Percentiles rank a stretch among this genome's conserved stretches.
These are phyloP conservation scores for Psilocybe mexicana DNA, from an alignment of 1,284 basidiomycete genomes.

Conservation along the genomic window DNA sequence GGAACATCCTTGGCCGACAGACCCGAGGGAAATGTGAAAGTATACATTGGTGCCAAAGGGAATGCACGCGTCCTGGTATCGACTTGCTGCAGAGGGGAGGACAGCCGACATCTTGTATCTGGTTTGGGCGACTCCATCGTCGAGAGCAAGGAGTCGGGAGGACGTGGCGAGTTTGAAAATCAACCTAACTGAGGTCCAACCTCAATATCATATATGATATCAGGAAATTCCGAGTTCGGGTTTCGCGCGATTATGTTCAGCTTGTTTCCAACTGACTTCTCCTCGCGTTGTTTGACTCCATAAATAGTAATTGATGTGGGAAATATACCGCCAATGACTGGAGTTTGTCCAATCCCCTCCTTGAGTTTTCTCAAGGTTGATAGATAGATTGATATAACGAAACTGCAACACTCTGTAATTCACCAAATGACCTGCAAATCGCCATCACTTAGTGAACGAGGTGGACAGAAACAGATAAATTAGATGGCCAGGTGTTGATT, in stretches of 20 bases:
- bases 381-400: neutral
- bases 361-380: neutral
- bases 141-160: neutral
- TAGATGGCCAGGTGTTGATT: too few relatives aligned
- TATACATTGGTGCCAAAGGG: neutral
- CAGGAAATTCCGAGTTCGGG: neutral
- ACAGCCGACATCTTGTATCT: neutral
- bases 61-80: neutral
- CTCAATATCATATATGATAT: neutral
- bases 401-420: neutral
- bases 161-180: neutral
- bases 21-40: neutral
- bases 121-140: neutral
- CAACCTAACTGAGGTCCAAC: neutral
- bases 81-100: neutral
- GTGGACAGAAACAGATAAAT: too few relatives aligned
- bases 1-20: neutral
- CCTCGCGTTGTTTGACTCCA: neutral
- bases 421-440: neutral
- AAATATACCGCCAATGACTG: neutral
- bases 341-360: neutral
- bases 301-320: conserved; percentile 2
- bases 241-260: neutral
- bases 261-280: neutral
- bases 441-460: neutral